Percentiles rank a stretch among this genome's conserved stretches.
Evolutionary conservation across 2,329 filamentous ascomycete species (phyloP).

Genomic region (Diaporthe humulicola): DNA sequence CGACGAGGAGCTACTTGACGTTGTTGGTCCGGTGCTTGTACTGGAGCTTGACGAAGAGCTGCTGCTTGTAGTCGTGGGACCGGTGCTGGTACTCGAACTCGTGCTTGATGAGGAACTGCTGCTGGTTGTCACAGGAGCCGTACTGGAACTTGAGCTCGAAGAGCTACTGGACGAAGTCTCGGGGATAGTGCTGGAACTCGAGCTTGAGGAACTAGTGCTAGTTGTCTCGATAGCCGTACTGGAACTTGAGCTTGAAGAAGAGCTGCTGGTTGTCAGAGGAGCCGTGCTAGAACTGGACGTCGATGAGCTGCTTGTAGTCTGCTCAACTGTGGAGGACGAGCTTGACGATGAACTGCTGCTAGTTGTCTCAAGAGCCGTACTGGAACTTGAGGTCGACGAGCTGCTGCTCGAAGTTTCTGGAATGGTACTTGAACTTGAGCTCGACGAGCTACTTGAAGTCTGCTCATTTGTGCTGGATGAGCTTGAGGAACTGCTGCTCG

Average conservation of each 20-base stretch:
- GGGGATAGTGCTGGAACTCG: not conserved
- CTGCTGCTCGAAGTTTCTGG: not conserved
- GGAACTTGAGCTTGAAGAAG: not conserved
- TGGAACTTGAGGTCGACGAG: not conserved
- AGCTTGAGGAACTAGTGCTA: not conserved
- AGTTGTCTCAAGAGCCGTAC: not conserved
- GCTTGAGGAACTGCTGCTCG: not conserved
- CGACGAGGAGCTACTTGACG: not conserved
- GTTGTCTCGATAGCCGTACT: not conserved
- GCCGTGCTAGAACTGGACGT: not conserved
- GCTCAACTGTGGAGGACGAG: too few species aligned
- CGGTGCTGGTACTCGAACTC: not conserved
- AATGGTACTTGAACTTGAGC: not conserved
- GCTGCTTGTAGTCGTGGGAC: not conserved
- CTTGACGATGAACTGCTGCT: not conserved
- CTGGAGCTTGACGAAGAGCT: not conserved
- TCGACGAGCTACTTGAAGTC: not conserved
- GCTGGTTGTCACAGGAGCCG: too few species aligned
- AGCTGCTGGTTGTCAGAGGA: not conserved
- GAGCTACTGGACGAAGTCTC: too few species aligned
- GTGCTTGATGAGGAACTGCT: too few species aligned
- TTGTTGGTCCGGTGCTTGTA: not conserved
- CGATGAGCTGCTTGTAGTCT: not conserved
- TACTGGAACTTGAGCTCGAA: not conserved
- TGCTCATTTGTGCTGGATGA: not conserved